These are phyloP conservation scores for Pythium grandisporangium DNA, from an alignment of 352 stramenopile species.

Conservation along the genomic window DNA sequence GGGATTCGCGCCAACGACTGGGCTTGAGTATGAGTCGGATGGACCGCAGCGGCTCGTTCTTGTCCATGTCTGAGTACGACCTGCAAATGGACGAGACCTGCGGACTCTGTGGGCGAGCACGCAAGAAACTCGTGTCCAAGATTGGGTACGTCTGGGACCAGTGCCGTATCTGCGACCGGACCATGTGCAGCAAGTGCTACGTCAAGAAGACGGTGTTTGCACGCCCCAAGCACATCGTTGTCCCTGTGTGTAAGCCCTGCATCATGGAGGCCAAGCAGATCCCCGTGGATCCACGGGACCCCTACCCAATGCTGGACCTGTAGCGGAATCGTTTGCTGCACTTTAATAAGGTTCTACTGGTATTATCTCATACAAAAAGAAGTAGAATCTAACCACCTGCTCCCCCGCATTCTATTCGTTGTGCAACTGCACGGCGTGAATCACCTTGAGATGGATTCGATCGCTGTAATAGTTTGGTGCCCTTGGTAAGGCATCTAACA, in stretches of 20 bases:
- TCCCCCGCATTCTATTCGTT: no score
- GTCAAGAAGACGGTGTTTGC: constrained; percentile 31
- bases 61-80: background rate
- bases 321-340: no score
- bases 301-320: constrained; percentile 38
- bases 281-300: constrained; percentile 25
- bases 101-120: constrained; percentile 11
- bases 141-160: constrained; percentile 7
- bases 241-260: constrained; percentile 45
- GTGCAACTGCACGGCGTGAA: no score
- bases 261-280: constrained; percentile 27
- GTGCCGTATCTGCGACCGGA: constrained; percentile 25
- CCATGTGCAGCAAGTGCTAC: constrained; percentile 40
- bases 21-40: constrained; percentile 3
- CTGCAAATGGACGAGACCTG: constrained; percentile 1
- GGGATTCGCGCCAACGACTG: no score
- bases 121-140: constrained; percentile 7
- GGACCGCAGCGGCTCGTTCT: background rate
- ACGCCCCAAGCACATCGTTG: constrained; percentile 18
- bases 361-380: no score
- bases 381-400: no score
- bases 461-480: no score
- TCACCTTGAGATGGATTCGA: no score
- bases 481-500: no score
- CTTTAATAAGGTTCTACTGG: no score